phyloP scores from a whole-genome alignment of 495 filamentous ascomycete genomes.

The Hypoxylon trugodes region DNA sequence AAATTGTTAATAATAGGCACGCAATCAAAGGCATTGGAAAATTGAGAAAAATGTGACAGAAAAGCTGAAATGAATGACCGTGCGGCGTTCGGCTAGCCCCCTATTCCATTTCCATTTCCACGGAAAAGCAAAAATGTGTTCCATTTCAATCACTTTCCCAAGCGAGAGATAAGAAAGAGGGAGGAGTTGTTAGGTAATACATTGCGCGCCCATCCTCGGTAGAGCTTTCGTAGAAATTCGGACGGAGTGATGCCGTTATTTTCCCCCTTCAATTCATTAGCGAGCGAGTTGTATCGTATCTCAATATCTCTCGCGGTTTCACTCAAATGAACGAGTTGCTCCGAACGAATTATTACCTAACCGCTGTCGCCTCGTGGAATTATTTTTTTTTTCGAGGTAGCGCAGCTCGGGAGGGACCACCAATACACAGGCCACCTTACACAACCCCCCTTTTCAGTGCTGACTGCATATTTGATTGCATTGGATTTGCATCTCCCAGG shows the following conservation, averaged over 20 bases:
- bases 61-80: slow-evolving; percentile 16
- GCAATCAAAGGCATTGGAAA: neutral
- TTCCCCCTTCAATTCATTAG: slow-evolving; percentile 3
- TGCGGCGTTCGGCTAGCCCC: slow-evolving; percentile 3
- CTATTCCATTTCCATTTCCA: too few species aligned
- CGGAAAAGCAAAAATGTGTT: slow-evolving; percentile 9
- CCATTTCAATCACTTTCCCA: neutral
- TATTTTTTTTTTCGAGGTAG: too few species aligned
- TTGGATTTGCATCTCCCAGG: slow-evolving; percentile 3
- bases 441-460: slow-evolving; percentile 34
- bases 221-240: slow-evolving; percentile 2
- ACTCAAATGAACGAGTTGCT: slow-evolving; percentile 1
- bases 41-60: neutral
- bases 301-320: neutral
- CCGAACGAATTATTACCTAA: slow-evolving; percentile 27
- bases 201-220: neutral
- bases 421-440: too few species aligned
- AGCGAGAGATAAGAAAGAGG: neutral
- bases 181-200: slow-evolving; percentile 4
- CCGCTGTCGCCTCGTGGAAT: slow-evolving; percentile 27
- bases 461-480: slow-evolving; percentile 34
- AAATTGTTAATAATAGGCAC: neutral
- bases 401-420: neutral
- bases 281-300: slow-evolving; percentile 10
- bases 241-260: slow-evolving; percentile 6